phyloP scores from a whole-genome alignment of 345 rosid genomes.

The Alliaria petiolata region DNA sequence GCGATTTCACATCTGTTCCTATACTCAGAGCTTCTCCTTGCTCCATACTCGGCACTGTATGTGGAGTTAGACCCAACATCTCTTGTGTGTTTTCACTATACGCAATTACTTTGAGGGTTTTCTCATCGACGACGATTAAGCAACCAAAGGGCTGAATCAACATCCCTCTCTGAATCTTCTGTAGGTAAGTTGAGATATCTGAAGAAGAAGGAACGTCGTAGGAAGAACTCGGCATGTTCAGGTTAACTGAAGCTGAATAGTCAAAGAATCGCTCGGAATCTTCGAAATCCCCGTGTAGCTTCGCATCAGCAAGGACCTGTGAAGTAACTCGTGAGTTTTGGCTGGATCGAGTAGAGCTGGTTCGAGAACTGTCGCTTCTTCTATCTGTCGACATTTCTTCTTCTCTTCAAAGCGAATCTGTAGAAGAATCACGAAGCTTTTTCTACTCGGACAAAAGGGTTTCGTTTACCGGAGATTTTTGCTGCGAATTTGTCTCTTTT shows the following conservation, averaged over 20 bases:
- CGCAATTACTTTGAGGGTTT: conserved; percentile 54
- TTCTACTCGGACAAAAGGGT: background rate
- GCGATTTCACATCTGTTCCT: conserved; percentile 60
- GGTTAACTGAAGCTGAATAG: conserved; percentile 59
- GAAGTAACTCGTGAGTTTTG: conserved; percentile 45
- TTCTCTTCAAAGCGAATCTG: conserved; percentile 4
- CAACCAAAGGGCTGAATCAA: conserved; percentile 82
- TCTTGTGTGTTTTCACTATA: conserved; percentile 75
- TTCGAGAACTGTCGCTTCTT: conserved; percentile 41
- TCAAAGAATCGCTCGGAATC: conserved; percentile 59
- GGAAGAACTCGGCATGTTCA: conserved; percentile 52
- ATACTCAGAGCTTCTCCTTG: conserved; percentile 57
- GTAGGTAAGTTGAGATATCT: conserved; percentile 64
- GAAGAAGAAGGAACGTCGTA: conserved; percentile 59
- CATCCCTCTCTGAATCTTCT: conserved; percentile 72
- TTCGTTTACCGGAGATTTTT: background rate
- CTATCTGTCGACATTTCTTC: conserved; percentile 44
- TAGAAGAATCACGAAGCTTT: background rate
- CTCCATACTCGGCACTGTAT: conserved; percentile 73
- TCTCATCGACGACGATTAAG: conserved; percentile 65
- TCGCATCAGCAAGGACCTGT: conserved; percentile 75
- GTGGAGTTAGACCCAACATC: conserved; percentile 66
- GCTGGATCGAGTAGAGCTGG: conserved; percentile 53
- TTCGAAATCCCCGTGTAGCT: conserved; percentile 61
- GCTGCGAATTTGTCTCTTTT: background rate